Evolutionary conservation across 1,284 basidiomycete genomes (phyloP), one percentile per base, ranked within the genome.

Genomic region (Phellinidium pouzarii): DNA sequence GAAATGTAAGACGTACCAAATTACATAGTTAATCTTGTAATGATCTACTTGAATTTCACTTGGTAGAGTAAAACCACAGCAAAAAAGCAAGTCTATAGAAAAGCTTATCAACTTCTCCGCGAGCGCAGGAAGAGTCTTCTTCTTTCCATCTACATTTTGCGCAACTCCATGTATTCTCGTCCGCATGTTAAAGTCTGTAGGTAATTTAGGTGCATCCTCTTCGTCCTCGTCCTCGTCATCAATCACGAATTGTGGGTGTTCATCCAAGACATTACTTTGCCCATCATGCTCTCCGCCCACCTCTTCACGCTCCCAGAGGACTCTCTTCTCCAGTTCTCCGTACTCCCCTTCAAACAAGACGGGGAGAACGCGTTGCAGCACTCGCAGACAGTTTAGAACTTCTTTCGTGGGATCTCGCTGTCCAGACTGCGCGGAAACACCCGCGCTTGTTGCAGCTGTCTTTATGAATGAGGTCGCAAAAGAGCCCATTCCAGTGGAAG

Each of bases 61-160:
- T 4, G 92, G 89, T 12, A 95, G 71, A 0, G 90, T 94, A 64
- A 95, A 94, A 9, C 90, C 91, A 60, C 90, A 94, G 63, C 90
- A 92, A 67, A 94, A 96, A 36, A 94, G 68, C 25, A 95, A 72
- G 64, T 95, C 92, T 56, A 92, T 78, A 5, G 90, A 71, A 57
- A 83, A 82, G 59, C 76, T 80, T 60, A 94, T 87, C 23, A 95
- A 70, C 56, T 79, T 76, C 63, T 94, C 90, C 1, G 83, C 87
- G 1, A 94, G 69, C 7, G 87, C 86, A 1, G 91, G 90, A 22
- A 82, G 63, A 12, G 71, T 71, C 59, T 78, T 80, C 62, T 62
- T 75, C 45, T 44, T 19, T 63, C 51, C 46, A 60, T 65, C 56
- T 53, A 57, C 20, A 59, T 44, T 26, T 48, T 53, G 9, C 52